These are phyloP conservation scores for Fusarium fujikuroi DNA, from an alignment of 2,329 filamentous ascomycete species.

Conservation along the genomic window DNA sequence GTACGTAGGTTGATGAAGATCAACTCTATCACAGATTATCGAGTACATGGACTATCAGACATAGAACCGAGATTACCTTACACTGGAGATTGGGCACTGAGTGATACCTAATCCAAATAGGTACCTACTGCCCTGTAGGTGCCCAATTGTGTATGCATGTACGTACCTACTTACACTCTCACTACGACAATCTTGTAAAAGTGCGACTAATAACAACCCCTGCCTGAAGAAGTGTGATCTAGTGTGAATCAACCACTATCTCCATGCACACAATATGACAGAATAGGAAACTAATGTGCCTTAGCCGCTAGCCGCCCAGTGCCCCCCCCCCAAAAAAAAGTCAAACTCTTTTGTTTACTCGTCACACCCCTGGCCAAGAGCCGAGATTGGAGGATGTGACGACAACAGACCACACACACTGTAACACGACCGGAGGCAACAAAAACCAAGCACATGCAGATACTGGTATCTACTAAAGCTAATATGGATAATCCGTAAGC, in stretches of 20 bases:
- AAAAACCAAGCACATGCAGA: slow-evolving; percentile 12
- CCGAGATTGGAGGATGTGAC: slow-evolving; percentile 40
- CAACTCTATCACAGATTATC: not conserved
- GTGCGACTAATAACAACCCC: slow-evolving; percentile 12
- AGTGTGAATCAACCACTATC: slow-evolving; percentile 22
- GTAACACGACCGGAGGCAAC: slow-evolving; percentile 18
- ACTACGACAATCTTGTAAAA: not conserved
- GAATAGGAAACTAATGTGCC: slow-evolving; percentile 22
- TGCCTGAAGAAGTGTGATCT: slow-evolving; percentile 20
- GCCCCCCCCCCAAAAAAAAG: not conserved
- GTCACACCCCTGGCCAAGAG: slow-evolving; percentile 12
- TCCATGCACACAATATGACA: slow-evolving; percentile 28
- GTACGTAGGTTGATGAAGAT: not conserved
- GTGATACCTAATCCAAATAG: not conserved
- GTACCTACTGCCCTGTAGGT: not conserved
- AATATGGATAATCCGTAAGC: not conserved
- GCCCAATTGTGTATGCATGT: slow-evolving; percentile 3
- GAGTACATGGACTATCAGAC: not conserved
- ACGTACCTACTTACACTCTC: not conserved
- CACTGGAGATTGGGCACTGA: not conserved
- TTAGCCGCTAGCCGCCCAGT: slow-evolving; percentile 26
- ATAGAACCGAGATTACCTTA: not conserved
- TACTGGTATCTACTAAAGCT: not conserved
- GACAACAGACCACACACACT: slow-evolving; percentile 7
- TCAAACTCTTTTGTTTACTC: slow-evolving; percentile 5